These are phyloP conservation scores for Epichloe amarillans DNA, from an alignment of 2,329 filamentous ascomycete species.

Conservation along the genomic window DNA sequence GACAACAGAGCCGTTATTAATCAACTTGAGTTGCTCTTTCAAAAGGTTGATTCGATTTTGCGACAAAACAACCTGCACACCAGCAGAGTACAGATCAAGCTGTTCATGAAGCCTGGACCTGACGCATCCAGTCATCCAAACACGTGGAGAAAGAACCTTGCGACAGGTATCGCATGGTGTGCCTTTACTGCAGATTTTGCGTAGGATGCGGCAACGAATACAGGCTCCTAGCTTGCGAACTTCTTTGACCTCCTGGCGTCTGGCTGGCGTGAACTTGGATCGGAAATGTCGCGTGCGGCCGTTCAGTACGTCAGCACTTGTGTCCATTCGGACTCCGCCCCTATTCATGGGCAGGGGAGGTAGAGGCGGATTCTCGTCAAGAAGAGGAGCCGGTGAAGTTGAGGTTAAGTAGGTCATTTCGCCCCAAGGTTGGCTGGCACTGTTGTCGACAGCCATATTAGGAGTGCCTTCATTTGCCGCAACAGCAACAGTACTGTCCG, in stretches of 20 bases:
- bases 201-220: constrained; percentile 50
- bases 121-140: constrained; percentile 53
- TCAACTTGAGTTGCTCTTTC: constrained; percentile 36
- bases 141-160: constrained; percentile 47
- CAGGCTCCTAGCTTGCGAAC: constrained; percentile 53
- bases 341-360: constrained; percentile 18
- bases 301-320: constrained; percentile 27
- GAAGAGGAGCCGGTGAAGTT: constrained; percentile 18
- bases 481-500: constrained; percentile 8
- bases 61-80: constrained; percentile 48
- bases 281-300: constrained; percentile 40
- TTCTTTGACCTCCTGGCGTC: constrained; percentile 52
- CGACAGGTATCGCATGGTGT: constrained; percentile 50
- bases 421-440: constrained; percentile 34
- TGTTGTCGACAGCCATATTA: constrained; percentile 11
- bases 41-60: constrained; percentile 44
- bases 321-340: constrained; percentile 44
- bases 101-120: constrained; percentile 48
- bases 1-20: constrained; percentile 35
- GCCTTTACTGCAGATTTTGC: constrained; percentile 53
- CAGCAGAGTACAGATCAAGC: constrained; percentile 49
- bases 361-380: constrained; percentile 18
- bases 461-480: constrained; percentile 11
- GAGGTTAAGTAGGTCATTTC: constrained; percentile 37
- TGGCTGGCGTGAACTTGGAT: constrained; percentile 41